Conservation (phyloP, 1,284 basidiomycete genomes). For the Volvariella surrecta region DNA sequence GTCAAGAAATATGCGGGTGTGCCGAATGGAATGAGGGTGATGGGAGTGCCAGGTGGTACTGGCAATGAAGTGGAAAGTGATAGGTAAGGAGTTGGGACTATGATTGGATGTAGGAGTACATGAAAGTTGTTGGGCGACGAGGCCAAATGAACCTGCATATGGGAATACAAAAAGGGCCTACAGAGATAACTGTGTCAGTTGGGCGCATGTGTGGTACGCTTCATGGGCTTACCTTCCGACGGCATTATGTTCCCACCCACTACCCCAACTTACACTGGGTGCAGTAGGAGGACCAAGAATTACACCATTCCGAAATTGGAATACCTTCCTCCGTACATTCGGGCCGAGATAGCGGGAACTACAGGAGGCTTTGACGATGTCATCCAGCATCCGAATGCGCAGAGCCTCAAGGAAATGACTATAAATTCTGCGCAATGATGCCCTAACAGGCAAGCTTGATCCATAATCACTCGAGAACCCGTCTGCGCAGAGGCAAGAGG, state of each 20-base stretch:
- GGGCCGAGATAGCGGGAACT: constrained; percentile 13
- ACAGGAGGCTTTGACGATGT: constrained; percentile 36
- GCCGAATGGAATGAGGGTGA: constrained; percentile 58
- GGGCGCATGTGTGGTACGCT: constrained; percentile 1
- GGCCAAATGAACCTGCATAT: constrained; percentile 47
- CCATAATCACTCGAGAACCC: constrained; percentile 15
- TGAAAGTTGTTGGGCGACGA: constrained; percentile 18
- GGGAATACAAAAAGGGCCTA: constrained; percentile 52
- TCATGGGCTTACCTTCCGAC: constrained; percentile 29
- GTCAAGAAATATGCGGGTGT: constrained; percentile 66
- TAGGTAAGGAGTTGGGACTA: constrained; percentile 41
- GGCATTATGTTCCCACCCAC: constrained; percentile 50
- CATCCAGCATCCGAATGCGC: constrained; percentile 42
- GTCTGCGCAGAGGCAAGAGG: constrained; percentile 23
- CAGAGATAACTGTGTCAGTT: neutral
- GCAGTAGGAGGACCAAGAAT: constrained; percentile 39
- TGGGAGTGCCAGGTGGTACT: constrained; percentile 49
- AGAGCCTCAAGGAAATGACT: constrained; percentile 34
- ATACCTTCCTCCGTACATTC: constrained; percentile 21
- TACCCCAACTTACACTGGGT: constrained; percentile 46
- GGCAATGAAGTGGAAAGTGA: constrained; percentile 27
- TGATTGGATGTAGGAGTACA: constrained; percentile 51
- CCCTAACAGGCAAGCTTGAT: neutral
- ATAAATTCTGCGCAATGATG: constrained; percentile 27
- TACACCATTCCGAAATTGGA: constrained; percentile 49